Evolutionary conservation across 805 yeast species (phyloP).

Genomic region (Zygosaccharomyces kombuchaensis): DNA sequence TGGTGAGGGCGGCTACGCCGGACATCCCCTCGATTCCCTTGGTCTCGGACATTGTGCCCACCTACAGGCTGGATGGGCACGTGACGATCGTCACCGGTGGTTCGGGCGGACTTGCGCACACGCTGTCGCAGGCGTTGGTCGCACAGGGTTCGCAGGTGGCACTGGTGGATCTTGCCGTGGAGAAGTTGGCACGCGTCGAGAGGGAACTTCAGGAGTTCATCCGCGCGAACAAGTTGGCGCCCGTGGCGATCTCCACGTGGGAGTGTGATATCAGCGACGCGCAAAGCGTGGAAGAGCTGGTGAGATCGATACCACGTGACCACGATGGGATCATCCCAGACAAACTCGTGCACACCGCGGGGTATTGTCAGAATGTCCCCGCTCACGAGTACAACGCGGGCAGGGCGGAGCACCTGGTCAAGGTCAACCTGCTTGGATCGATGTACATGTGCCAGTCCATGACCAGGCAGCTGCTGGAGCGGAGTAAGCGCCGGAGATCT

Average conservation of each 20-base stretch:
- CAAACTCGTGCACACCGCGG: slow-evolving; percentile 73
- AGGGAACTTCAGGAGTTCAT: slow-evolving; percentile 47
- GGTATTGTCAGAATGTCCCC: slow-evolving; percentile 75
- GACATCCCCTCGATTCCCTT: slow-evolving; percentile 20
- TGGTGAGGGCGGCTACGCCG: slow-evolving; percentile 24
- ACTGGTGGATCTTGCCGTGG: slow-evolving; percentile 61
- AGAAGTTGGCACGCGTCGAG: slow-evolving; percentile 54
- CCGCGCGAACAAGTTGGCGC: slow-evolving; percentile 34
- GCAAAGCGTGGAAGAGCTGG: slow-evolving; percentile 51
- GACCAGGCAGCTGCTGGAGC: slow-evolving; percentile 20
- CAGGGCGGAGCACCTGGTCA: slow-evolving; percentile 62
- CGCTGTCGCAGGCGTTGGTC: slow-evolving; percentile 58
- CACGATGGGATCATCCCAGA: slow-evolving; percentile 61
- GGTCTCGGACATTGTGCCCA: slow-evolving; percentile 49
- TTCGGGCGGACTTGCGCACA: slow-evolving; percentile 70
- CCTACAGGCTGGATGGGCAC: slow-evolving; percentile 64
- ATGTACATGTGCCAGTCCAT: slow-evolving; percentile 47
- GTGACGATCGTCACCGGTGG: slow-evolving; percentile 77
- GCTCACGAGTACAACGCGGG: slow-evolving; percentile 72
- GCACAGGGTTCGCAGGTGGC: slow-evolving; percentile 79
- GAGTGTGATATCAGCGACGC: slow-evolving; percentile 70
- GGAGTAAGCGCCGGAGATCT: slow-evolving; percentile 45
- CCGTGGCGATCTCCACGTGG: slow-evolving; percentile 51
- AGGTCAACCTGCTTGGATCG: slow-evolving; percentile 72
- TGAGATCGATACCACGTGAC: slow-evolving; percentile 46